A percentile compares a stretch with the other conserved stretches of the same genome.
These are phyloP conservation scores for Penicillium rolfsii DNA, from an alignment of 2,329 filamentous ascomycete genomes.

Conservation along the genomic window DNA sequence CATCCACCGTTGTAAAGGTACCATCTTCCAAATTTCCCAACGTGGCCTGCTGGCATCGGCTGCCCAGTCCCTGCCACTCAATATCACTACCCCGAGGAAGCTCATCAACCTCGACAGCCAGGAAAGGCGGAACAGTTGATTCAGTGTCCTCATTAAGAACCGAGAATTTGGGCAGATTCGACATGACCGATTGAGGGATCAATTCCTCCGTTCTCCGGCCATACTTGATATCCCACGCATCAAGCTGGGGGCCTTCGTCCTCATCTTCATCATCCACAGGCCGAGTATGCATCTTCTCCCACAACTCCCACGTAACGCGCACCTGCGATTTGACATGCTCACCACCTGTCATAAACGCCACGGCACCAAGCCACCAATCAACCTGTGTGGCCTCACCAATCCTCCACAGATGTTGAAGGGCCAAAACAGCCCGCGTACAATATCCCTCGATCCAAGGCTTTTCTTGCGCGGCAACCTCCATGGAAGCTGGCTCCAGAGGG, in stretches of 20 bases:
- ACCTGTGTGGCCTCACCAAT: conserved; percentile 74
- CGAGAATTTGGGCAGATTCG: conserved; percentile 33
- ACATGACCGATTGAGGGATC: conserved; percentile 30
- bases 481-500: conserved; percentile 77
- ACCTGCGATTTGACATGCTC: conserved; percentile 41
- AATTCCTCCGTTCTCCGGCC: conserved; percentile 54
- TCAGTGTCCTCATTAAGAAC: conserved; percentile 25
- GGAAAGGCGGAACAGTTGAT: conserved; percentile 63
- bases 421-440: conserved; percentile 65
- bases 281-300: conserved; percentile 47
- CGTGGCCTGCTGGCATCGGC: conserved; percentile 45
- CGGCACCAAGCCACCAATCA: conserved; percentile 72
- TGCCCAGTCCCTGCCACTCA: conserved; percentile 80
- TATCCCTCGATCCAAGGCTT: conserved; percentile 46
- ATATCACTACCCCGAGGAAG: conserved; percentile 74
- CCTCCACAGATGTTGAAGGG: conserved; percentile 87
- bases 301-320: conserved; percentile 47
- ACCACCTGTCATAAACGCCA: conserved; percentile 70
- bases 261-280: conserved; percentile 40
- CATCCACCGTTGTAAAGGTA: conserved; percentile 29
- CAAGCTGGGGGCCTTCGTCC: conserved; percentile 54
- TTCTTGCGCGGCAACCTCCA: conserved; percentile 55
- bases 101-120: conserved; percentile 73
- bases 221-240: conserved; percentile 60
- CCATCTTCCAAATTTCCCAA: conserved; percentile 27